Base-by-base conservation (phyloP, 768 basidiomycete species). In the Calocera cornea region DNA sequence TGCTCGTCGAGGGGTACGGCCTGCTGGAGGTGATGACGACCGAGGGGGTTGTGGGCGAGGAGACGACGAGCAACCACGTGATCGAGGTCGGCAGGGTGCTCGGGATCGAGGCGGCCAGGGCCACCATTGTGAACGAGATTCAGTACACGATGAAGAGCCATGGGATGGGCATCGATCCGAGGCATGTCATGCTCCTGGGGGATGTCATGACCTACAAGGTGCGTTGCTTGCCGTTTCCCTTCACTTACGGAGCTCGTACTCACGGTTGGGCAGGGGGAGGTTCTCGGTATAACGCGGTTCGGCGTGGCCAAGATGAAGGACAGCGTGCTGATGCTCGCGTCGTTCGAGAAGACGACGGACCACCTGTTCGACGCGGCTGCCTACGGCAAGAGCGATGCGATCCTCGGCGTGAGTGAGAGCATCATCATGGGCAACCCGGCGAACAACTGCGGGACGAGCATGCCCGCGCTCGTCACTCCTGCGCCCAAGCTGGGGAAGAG, bases 281-380 rank as follows among this genome's bases (percentile, higher is more conserved):
- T 98, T 0, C 79, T 99, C 65, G 97, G 97, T 50, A 98, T 99
- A 76, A 99, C 97, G 7, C 90, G 97, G 34, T 98, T 98, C 77
- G 97, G 97, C 74, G 95, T 99, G 29, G 92, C 95, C 8, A 97
- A 97, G 80, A 98, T 98, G 93, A 98, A 98, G 77, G 97, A 99
- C 77, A 93, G 92, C 73, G 95, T 97, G 0, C 84, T 99, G 73
- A 99, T 98, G 97, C 81, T 98, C 72, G 97, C 97, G 11, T 97
- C 93, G 29, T 99, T 99, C 77, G 97, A 99, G 78, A 98, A 98
- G 80, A 98, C 97, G 17, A 99, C 97, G 16, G 97, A 99, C 79
- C 97, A 99, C 77, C 79, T 99, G 68, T 99, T 99, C 78, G 94
- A 99, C 74, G 97, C 97, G 1, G 89, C 97, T 11, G 91, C 97